Base-by-base conservation (phyloP, 805 yeast genomes). In the Hanseniaspora mollemarum region DNA sequence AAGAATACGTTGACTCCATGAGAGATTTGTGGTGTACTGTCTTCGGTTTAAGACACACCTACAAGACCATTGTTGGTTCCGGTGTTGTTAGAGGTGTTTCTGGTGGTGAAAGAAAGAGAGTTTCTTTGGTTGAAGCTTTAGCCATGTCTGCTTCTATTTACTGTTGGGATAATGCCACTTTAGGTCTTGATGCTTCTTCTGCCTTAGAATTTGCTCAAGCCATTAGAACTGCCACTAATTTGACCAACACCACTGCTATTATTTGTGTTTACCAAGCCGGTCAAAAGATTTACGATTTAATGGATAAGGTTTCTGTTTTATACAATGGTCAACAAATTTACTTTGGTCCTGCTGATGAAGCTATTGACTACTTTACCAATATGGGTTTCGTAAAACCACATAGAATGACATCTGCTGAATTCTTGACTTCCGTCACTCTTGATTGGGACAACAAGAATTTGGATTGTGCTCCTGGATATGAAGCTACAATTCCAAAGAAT, bases 71-170 rank as follows among this genome's bases (percentile, higher is more conserved):
- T 45, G 84, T 80, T 48, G 85, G 85, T 61, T 76, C 77, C 59
- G 84, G 80, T 61, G 75, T 73, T 51, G 77, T 80, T 16, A 71
- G 83, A 63, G 85, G 85, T 64, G 77, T 80, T 42, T 78, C 83
- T 32, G 85, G 85, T 59, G 85, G 85, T 66, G 83, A 80, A 66
- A 68, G 85, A 58, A 80, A 80, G 66, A 76, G 85, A 67, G 83
- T 79, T 22, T 77, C 83, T 3, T 73, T 80, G 57, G 84, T 81
- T 2, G 85, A 80, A 63, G 82, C 76, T 2, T 71, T 75, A 58
- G 71, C 75, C 29, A 67, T 74, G 59, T 69, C 74, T 49, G 79
- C 75, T 8, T 67, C 76, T 6, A 67, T 78, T 21, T 77, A 70
- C 56, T 77, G 82, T 55, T 79, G 80, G 76, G 85, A 79, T 66